Percentiles rank a stretch among this genome's conserved stretches.
Conservation (phyloP, 805 yeast genomes). For the Ogataea pignaliae region DNA sequence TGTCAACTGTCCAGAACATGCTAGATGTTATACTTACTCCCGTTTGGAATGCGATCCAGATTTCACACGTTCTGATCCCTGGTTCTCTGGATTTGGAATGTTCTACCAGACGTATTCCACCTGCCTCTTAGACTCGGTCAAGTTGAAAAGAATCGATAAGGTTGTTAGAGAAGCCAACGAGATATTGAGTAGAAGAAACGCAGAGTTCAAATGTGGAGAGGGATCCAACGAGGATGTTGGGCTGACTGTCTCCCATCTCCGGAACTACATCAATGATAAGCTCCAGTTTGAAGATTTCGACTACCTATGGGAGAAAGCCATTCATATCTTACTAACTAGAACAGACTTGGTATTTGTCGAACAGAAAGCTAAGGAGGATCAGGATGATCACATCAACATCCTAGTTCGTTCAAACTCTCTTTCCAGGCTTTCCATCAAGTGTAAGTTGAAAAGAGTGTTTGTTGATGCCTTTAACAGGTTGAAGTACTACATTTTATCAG, state of each 20-base stretch:
- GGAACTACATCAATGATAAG: slow-evolving; percentile 49
- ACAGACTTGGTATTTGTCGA: slow-evolving; percentile 17
- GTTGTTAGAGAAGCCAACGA: slow-evolving; percentile 64
- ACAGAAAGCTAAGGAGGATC: background rate
- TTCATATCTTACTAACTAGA: slow-evolving; percentile 8
- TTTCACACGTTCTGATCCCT: slow-evolving; percentile 47
- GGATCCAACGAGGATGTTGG: slow-evolving; percentile 31
- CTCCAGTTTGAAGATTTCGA: slow-evolving; percentile 27
- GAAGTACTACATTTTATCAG: slow-evolving; percentile 18
- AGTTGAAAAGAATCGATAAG: slow-evolving; percentile 62
- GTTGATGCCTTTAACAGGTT: slow-evolving; percentile 17
- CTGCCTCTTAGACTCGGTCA: slow-evolving; percentile 76
- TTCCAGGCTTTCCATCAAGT: slow-evolving; percentile 25
- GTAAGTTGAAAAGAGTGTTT: slow-evolving; percentile 23
- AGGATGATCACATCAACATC: background rate
- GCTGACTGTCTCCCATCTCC: slow-evolving; percentile 60
- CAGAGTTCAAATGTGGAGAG: slow-evolving; percentile 40
- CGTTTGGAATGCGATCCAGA: slow-evolving; percentile 71
- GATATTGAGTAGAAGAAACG: slow-evolving; percentile 66
- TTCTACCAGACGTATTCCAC: slow-evolving; percentile 54
- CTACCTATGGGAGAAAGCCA: slow-evolving; percentile 25
- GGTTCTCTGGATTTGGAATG: slow-evolving; percentile 52
- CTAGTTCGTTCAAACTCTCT: slow-evolving; percentile 25
- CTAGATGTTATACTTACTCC: slow-evolving; percentile 64
- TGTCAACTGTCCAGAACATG: slow-evolving; percentile 77